These are phyloP conservation scores for Candida lessepsii DNA, from an alignment of 805 yeast genomes.

Conservation along the genomic window DNA sequence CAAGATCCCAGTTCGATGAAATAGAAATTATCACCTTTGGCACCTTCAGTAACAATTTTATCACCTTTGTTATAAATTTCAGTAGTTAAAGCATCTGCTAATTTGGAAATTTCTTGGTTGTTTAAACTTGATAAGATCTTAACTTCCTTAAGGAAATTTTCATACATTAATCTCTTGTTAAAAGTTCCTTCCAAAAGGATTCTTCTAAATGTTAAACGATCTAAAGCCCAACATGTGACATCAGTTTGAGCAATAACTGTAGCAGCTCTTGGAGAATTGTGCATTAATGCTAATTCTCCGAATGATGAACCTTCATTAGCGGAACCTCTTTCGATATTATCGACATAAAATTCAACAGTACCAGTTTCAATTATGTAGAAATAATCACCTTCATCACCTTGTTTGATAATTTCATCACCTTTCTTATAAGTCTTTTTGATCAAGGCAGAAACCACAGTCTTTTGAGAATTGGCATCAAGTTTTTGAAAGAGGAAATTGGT, in stretches of 20 bases:
- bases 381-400: constrained; percentile 94
- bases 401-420: constrained; percentile 70
- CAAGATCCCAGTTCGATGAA: constrained; percentile 74
- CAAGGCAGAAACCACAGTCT: constrained; percentile 79
- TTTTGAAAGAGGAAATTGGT: constrained; percentile 83
- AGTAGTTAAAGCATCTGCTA: constrained; percentile 92
- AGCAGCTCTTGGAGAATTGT: constrained; percentile 97
- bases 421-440: constrained; percentile 63
- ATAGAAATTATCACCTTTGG: constrained; percentile 48
- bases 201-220: constrained; percentile 87
- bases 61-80: constrained; percentile 69
- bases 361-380: constrained; percentile 88
- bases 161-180: constrained; percentile 87
- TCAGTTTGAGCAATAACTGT: constrained; percentile 79
- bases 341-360: constrained; percentile 73
- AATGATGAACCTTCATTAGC: constrained; percentile 88
- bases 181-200: constrained; percentile 88
- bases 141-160: constrained; percentile 80
- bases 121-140: constrained; percentile 74
- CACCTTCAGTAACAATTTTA: constrained; percentile 82
- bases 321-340: constrained; percentile 66
- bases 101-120: constrained; percentile 79
- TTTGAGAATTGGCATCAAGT: constrained; percentile 73
- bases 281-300: constrained; percentile 97
- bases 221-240: constrained; percentile 80